Evolutionary conservation across 116 monocot genomes (phyloP).

Genomic region (Dioscorea cayenensis): DNA sequence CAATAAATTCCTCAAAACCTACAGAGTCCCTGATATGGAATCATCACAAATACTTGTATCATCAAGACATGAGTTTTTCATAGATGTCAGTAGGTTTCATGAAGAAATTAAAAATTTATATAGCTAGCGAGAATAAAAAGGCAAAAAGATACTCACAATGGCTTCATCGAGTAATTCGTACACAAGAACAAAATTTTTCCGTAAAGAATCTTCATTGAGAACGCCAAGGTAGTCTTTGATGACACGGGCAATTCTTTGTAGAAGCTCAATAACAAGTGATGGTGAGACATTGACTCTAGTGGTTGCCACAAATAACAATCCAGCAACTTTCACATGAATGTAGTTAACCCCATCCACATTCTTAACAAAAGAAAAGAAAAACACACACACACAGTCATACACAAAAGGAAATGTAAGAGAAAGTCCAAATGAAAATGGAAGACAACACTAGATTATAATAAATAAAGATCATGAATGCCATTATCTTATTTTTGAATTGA

Average conservation of each 20-base stretch:
- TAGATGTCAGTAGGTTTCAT: no score
- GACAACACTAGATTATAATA: background rate
- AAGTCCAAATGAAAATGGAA: background rate
- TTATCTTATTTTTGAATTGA: no score
- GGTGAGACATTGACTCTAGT: conserved; percentile 86
- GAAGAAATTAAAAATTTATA: background rate
- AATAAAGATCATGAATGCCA: background rate
- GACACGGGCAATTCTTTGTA: conserved; percentile 94
- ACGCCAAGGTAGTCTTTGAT: conserved; percentile 96
- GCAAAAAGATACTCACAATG: conserved; percentile 58
- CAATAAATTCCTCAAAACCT: no score
- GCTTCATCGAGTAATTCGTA: conserved; percentile 99
- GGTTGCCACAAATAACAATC: conserved; percentile 90
- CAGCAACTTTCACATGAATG: conserved; percentile 95
- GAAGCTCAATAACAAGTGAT: conserved; percentile 86
- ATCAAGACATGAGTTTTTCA: no score
- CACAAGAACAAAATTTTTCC: conserved; percentile 95
- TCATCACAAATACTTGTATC: no score
- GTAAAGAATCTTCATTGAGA: conserved; percentile 95
- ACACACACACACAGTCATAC: background rate
- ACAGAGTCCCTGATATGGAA: no score
- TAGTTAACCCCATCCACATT: conserved; percentile 98
- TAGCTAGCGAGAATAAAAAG: background rate
- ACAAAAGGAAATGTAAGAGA: background rate
- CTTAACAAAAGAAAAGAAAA: conserved; percentile 31